phyloP scores from a whole-genome alignment of 306 rosid species.

The Cucumis sativus region DNA sequence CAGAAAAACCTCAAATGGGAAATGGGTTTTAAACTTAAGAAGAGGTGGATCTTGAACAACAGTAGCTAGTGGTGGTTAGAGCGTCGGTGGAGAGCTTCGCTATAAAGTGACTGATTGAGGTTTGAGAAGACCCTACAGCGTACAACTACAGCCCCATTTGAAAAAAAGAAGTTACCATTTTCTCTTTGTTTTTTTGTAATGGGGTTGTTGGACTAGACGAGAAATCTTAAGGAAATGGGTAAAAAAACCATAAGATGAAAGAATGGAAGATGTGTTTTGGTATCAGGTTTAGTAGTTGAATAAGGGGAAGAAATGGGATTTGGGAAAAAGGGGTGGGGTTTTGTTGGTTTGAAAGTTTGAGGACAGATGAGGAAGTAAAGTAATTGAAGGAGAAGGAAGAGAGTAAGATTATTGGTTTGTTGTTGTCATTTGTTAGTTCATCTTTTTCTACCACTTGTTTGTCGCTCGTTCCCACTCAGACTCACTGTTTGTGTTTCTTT shows the following conservation, averaged over 20 bases:
- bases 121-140: not conserved
- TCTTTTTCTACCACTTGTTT: not conserved
- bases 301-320: not conserved
- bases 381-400: not conserved
- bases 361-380: not conserved
- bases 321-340: not conserved
- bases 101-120: not conserved
- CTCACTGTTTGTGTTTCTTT: not conserved
- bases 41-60: not conserved
- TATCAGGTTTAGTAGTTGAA: not conserved
- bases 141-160: not conserved
- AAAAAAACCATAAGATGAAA: not conserved
- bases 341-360: not conserved
- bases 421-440: not conserved
- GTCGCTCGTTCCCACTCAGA: not conserved
- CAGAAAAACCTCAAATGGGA: not conserved
- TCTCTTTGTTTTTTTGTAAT: not conserved
- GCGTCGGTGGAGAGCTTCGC: constrained; percentile 4
- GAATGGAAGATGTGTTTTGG: not conserved
- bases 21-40: not conserved
- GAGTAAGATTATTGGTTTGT: not conserved
- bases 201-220: not conserved
- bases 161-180: not conserved
- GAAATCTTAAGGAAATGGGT: not conserved
- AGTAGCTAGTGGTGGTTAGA: not conserved